Evolutionary conservation across 305 asterid genomes (phyloP), one percentile per base, ranked within the genome.

Genomic region (Nicotiana rustica): DNA sequence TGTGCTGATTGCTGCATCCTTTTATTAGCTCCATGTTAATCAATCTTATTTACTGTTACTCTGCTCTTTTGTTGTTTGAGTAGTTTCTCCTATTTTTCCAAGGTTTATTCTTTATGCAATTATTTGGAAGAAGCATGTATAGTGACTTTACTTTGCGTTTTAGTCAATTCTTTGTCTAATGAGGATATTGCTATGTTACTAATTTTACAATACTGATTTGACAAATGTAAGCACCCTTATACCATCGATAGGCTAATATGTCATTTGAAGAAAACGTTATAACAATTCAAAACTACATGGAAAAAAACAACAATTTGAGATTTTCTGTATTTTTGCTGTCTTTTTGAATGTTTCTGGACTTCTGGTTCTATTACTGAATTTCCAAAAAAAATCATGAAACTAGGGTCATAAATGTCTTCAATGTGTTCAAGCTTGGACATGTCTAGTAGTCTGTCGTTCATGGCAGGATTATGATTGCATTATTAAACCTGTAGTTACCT

Each of bases 381-480:
- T 80, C 77, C 38, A 25, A 47, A 41, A 80, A 64, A 79, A 29
- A 57, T 82, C 84, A 67, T 57, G 61, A n/a, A 71, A 66, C 67
- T 41, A 56, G 60, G 77, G 47, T 66, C 68, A 47, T 65, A 77
- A 81, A 83, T 80, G 84, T 68, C 67, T 61, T 71, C 79, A 35
- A 44, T 84, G 82, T 84, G 71, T 44, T 65, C 47, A 67, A 60
- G 70, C 77, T 77, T 84, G 41, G 67, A 67, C 47, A 49, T 57
- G 70, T 77, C 64, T 82, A 35, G 55, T 84, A 65, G 75, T 67
- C 75, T 75, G 65, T 75, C 59, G 90, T 84, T 82, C 87, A 47
- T 78, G 29, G 65, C 61, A 80, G 67, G 76, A 69, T 25, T 41
- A 73, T 79, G 12, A 80, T 76, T 73, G 49, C 64, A 33, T 64